Evolutionary conservation across 345 rosid genomes (phyloP).

Genomic region (Brassica incana): DNA sequence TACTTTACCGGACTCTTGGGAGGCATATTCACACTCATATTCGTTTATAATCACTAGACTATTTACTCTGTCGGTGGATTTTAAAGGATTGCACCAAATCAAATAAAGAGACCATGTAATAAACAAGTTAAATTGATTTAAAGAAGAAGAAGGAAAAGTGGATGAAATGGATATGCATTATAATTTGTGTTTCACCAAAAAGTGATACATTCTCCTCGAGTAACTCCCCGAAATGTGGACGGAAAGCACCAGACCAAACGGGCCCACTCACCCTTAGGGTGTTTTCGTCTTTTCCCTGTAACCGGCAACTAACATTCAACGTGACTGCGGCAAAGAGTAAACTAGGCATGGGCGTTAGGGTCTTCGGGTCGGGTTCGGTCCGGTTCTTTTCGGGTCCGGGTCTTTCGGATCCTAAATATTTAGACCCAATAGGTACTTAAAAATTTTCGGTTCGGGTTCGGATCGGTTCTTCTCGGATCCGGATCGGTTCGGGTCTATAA

Average conservation of each 20-base stretch:
- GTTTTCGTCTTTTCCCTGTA: background rate
- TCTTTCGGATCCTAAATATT: too few relatives aligned
- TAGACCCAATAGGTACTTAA: too few relatives aligned
- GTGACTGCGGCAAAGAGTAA: background rate
- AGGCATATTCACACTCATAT: background rate
- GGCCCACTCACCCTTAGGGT: slow-evolving; percentile 17
- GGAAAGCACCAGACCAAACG: slow-evolving; percentile 21
- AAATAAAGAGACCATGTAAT: background rate
- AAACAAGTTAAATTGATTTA: background rate
- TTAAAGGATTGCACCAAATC: background rate
- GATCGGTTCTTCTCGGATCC: too few relatives aligned
- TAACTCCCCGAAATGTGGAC: slow-evolving; percentile 36
- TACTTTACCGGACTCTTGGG: too few relatives aligned
- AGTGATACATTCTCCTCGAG: slow-evolving; percentile 38
- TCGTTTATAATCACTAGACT: background rate
- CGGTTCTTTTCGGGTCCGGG: too few relatives aligned
- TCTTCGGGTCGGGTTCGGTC: too few relatives aligned
- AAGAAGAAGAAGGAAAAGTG: background rate
- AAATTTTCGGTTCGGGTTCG: too few relatives aligned
- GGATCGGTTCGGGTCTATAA: too few relatives aligned
- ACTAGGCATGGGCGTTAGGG: background rate
- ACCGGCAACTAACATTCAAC: background rate
- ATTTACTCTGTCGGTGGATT: background rate
- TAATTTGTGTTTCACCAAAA: slow-evolving; percentile 16
- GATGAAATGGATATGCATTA: background rate